phyloP scores from a whole-genome alignment of 352 stramenopile species.

The Phytophthora pseudosyringae region DNA sequence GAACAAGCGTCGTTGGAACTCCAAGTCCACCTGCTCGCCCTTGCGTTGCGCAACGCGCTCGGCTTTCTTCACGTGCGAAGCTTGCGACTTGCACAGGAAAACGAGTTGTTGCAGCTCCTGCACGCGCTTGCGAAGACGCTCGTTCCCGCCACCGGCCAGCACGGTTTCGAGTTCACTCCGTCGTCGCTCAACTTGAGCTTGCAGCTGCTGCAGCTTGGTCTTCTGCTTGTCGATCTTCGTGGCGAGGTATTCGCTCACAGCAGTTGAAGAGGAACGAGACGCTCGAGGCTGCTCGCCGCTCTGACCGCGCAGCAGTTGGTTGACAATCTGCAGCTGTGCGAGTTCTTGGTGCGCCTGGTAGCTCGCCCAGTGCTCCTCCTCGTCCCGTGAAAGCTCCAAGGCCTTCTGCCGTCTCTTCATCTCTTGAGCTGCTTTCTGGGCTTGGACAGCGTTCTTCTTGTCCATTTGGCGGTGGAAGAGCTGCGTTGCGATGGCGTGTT shows the following conservation, averaged over 20 bases:
- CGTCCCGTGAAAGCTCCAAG: constrained; percentile 54
- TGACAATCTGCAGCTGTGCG: constrained; percentile 58
- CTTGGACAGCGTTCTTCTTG: constrained; percentile 26
- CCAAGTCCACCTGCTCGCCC: constrained; percentile 36
- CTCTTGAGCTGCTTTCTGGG: constrained; percentile 29
- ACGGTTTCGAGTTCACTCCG: constrained; percentile 51
- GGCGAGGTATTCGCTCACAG: constrained; percentile 51
- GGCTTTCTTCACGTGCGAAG: constrained; percentile 51
- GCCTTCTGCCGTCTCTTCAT: constrained; percentile 48
- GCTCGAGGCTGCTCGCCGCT: constrained; percentile 18
- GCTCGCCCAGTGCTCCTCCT: constrained; percentile 64
- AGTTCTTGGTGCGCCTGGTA: constrained; percentile 67
- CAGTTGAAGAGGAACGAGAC: constrained; percentile 29
- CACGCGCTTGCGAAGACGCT: constrained; percentile 55
- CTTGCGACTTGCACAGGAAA: constrained; percentile 67
- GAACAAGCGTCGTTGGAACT: constrained; percentile 52
- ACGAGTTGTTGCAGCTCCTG: constrained; percentile 76
- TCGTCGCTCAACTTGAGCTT: constrained; percentile 36
- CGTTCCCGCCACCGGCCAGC: constrained; percentile 46
- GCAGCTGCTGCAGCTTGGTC: constrained; percentile 46
- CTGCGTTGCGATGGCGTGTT: constrained; percentile 54
- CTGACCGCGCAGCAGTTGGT: constrained; percentile 46
- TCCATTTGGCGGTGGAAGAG: constrained; percentile 59
- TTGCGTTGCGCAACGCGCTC: constrained; percentile 43
- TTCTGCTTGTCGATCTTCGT: constrained; percentile 58